phyloP scores from a whole-genome alignment of 257 asterid genomes.

The Solanum neorickii region DNA sequence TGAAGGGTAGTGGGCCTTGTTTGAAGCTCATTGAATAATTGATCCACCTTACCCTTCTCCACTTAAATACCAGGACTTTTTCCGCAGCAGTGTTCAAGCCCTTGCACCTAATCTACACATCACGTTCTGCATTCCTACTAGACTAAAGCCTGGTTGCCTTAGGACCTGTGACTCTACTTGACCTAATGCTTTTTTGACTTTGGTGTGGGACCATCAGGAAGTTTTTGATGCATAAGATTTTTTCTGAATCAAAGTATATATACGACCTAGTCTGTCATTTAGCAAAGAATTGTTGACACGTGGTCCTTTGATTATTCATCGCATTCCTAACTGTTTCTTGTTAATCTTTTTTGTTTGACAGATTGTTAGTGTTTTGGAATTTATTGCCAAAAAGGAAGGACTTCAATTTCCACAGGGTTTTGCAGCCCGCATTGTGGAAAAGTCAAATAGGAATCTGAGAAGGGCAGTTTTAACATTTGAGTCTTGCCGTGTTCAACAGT shows the following conservation, averaged over 20 bases:
- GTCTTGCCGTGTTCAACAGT: conserved; percentile 96
- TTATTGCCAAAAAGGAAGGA: conserved; percentile 86
- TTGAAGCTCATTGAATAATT: background rate
- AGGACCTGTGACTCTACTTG: background rate
- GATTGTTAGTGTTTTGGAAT: conserved; percentile 73
- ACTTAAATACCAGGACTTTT: background rate
- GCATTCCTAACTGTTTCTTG: background rate
- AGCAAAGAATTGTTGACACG: background rate
- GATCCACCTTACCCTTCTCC: background rate
- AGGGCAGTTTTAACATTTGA: conserved; percentile 86
- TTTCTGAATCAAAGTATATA: background rate
- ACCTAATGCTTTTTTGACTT: background rate
- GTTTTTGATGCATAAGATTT: background rate
- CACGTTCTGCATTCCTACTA: background rate
- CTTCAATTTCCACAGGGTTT: conserved; percentile 75
- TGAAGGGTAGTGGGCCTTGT: background rate
- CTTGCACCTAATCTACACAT: background rate
- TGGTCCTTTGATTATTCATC: background rate
- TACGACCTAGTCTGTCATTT: background rate
- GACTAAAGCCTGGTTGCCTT: background rate
- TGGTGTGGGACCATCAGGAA: background rate
- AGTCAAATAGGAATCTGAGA: conserved; percentile 84
- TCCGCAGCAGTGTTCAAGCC: background rate
- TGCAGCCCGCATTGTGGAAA: conserved; percentile 65
- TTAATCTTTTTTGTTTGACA: conserved; percentile 7